Base-by-base conservation (phyloP, 2,329 filamentous ascomycete species). In the Ascochyta rabiei region DNA sequence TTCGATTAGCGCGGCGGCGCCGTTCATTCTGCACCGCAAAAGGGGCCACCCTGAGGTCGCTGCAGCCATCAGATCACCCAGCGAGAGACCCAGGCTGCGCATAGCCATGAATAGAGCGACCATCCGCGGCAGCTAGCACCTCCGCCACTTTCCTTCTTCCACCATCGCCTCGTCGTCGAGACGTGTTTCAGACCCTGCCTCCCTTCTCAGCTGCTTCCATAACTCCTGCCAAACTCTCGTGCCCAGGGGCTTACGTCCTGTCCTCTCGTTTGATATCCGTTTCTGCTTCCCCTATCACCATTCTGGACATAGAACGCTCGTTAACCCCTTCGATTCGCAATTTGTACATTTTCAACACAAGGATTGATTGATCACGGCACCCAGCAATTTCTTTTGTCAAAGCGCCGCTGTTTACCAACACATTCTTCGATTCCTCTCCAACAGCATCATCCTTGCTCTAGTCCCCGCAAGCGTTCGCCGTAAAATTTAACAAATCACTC, bases 241-340 rank as follows among this genome's bases (percentile, higher is more conserved):
- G 49, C 52, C 57, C 43, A 61, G 60, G 67, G 64, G 64, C 67
- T 45, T 38, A 59, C 57, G 69, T 69, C 68, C 69, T 66, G 61
- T 72, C 60, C 71, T 60, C 59, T 75, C 71, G 69, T 74, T 75
- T 74, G 68, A 72, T 62, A 59, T 62, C 53, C 42, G 61, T 69
- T 63, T 71, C 63, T 61, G 30, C 56, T 60, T 54, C 57, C 59
- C 46, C 37, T 64, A 62, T 64, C 68, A 53, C 63, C 60, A 47
- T 55, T 26, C 59, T 42, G 47, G 40, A 57, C 55, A 59, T 60
- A 61, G 55, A 60, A 70, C 71, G 56, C 65, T 72, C 70, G 42
- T 68, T 73, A 59, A 42, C 56, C 48, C 43, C 56, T 48, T 60
- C 28, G 23, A 9, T 37, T 44, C 41, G 10, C 30, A 48, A 40